Evolutionary conservation across 345 rosid genomes (phyloP).

Genomic region (Trapa incisa): DNA sequence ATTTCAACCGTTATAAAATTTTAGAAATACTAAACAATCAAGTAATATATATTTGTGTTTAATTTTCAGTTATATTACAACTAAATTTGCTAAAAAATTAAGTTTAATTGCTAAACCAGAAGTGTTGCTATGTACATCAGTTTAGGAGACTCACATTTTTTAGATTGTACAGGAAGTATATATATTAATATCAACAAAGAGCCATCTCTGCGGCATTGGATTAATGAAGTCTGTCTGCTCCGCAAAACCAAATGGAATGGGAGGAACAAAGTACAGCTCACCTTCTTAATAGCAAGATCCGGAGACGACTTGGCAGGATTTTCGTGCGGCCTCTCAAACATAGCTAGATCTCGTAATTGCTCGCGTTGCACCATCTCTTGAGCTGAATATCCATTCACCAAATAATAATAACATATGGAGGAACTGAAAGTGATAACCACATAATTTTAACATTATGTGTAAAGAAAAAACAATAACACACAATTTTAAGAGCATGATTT

Average conservation of each 20-base stretch:
- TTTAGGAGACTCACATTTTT: background rate
- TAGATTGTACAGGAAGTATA: background rate
- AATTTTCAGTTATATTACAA: background rate
- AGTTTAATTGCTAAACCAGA: too few relatives aligned
- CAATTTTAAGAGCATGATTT: background rate
- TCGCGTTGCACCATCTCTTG: constrained; percentile 65
- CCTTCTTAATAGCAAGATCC: constrained; percentile 79
- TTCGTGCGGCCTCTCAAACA: constrained; percentile 74
- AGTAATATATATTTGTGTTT: background rate
- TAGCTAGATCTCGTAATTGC: constrained; percentile 57
- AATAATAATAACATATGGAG: background rate
- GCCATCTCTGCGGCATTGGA: background rate
- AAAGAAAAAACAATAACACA: background rate
- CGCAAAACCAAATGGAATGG: background rate
- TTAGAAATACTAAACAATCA: background rate
- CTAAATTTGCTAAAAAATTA: background rate
- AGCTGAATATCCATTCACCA: constrained; percentile 19
- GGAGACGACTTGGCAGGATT: constrained; percentile 58
- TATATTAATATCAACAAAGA: too few relatives aligned
- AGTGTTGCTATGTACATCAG: background rate
- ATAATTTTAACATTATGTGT: background rate
- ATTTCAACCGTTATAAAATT: background rate
- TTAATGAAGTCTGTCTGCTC: background rate
- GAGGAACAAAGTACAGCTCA: constrained; percentile 6
- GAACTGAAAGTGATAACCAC: background rate